Evolutionary conservation across 192 early-diverging fungal species (phyloP).

Genomic region (Pilaira anomala): DNA sequence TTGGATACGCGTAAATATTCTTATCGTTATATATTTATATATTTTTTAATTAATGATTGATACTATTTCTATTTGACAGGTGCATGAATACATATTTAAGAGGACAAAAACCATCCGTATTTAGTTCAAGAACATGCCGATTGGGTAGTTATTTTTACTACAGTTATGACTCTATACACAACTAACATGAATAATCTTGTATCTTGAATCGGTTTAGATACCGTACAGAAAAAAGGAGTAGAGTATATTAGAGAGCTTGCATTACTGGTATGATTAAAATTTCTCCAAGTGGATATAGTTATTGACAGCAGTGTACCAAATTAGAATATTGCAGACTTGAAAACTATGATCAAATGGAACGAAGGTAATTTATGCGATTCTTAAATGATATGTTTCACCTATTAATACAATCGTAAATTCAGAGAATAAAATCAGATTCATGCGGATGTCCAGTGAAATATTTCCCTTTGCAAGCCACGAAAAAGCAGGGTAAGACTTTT

Average conservation of each 20-base stretch:
- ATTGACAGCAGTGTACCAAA: background rate
- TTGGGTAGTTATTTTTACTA: slow-evolving; percentile 12
- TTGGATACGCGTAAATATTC: slow-evolving; percentile 41
- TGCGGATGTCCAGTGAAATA: slow-evolving; percentile 47
- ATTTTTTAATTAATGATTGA: background rate
- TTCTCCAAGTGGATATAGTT: no score
- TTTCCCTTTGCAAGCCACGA: slow-evolving; percentile 50
- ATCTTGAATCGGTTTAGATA: slow-evolving; percentile 24
- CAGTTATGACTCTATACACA: background rate
- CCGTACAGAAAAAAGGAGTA: slow-evolving; percentile 35
- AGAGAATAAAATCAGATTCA: slow-evolving; percentile 44
- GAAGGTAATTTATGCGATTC: slow-evolving; percentile 13
- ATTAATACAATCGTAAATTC: background rate
- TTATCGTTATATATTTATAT: background rate
- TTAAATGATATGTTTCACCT: background rate
- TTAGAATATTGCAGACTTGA: slow-evolving; percentile 37
- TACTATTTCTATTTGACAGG: background rate
- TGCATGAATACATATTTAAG: slow-evolving; percentile 49
- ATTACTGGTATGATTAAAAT: slow-evolving; percentile 19
- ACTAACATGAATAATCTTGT: background rate
- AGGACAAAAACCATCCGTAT: slow-evolving; percentile 44
- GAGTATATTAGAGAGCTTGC: slow-evolving; percentile 39
- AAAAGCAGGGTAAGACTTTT: slow-evolving; percentile 35
- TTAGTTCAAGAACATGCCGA: slow-evolving; percentile 46
- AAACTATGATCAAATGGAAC: slow-evolving; percentile 44